These are phyloP conservation scores for Phytophthora sansomeana DNA, from an alignment of 352 stramenopile genomes.

Conservation along the genomic window DNA sequence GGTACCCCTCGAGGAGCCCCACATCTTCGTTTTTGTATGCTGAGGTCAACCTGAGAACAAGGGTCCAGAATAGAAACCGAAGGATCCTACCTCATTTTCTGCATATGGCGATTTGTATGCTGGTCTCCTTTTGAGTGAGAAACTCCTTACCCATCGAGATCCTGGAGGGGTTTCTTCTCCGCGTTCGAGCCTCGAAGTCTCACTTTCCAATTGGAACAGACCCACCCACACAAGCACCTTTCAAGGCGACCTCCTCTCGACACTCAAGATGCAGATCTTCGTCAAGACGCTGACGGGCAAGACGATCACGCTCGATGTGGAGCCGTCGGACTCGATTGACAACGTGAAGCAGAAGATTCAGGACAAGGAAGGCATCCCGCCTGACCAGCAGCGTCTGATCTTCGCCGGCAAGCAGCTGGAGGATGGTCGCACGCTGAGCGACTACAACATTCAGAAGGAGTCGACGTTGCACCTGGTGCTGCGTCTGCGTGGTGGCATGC, in stretches of 20 bases:
- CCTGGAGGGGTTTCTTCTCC: not conserved
- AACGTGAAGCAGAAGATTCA: no score
- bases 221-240: constrained; percentile 25
- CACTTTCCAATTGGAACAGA: constrained; percentile 34
- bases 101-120: constrained; percentile 11
- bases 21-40: constrained; percentile 25
- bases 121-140: no score
- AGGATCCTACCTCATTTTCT: constrained; percentile 4
- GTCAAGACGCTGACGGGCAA: constrained; percentile 1
- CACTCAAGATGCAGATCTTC: constrained; percentile 19
- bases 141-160: constrained; percentile 1
- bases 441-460: no score
- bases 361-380: no score
- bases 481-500: no score
- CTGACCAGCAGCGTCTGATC: no score
- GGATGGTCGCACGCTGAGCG: no score
- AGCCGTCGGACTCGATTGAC: no score
- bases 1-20: not conserved
- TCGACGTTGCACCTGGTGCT: no score
- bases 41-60: constrained; percentile 15
- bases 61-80: not conserved
- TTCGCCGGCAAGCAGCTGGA: no score
- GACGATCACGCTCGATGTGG: no score
- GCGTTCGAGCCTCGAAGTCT: not conserved
- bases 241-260: constrained; percentile 3